Evolutionary conservation across 139 green algal species (phyloP).

Genomic region (Edaphochlamys debaryana): DNA sequence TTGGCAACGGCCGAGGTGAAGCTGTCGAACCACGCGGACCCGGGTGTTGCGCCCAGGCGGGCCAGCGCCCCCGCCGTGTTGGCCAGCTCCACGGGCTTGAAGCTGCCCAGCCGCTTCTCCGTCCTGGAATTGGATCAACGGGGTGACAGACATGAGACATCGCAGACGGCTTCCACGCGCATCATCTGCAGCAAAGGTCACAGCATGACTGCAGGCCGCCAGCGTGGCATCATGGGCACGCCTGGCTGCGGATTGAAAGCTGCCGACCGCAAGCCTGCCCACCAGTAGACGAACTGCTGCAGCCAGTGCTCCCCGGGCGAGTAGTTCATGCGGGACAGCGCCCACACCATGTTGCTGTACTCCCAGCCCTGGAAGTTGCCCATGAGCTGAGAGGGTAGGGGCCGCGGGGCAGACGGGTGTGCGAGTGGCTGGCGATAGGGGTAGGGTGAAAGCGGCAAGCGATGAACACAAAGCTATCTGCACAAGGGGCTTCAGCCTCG

Average conservation of each 20-base stretch:
- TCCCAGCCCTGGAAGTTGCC: slow-evolving; percentile 34
- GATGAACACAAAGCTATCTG: too few species aligned
- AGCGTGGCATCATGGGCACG: too few species aligned
- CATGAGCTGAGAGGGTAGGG: slow-evolving; percentile 4
- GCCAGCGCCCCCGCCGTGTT: slow-evolving; percentile 34
- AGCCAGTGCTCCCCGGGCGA: slow-evolving; percentile 23
- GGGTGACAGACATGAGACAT: too few species aligned
- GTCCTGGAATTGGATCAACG: too few species aligned
- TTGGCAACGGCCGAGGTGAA: slow-evolving; percentile 14
- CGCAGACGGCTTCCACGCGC: too few species aligned
- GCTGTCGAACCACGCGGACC: neutral
- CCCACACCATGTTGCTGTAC: slow-evolving; percentile 38
- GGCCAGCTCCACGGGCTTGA: slow-evolving; percentile 26
- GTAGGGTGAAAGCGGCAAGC: too few species aligned
- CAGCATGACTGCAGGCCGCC: too few species aligned
- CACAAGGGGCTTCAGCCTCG: too few species aligned
- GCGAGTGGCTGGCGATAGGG: too few species aligned
- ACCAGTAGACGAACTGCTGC: slow-evolving; percentile 20
- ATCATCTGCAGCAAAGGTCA: too few species aligned
- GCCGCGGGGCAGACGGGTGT: neutral
- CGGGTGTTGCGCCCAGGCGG: slow-evolving; percentile 17
- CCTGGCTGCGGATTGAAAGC: too few species aligned
- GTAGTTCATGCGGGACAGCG: slow-evolving; percentile 33
- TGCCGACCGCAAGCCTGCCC: too few species aligned
- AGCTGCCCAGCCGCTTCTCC: neutral